Conservation (phyloP, 352 stramenopile genomes). For the Achlya hypogyna region DNA sequence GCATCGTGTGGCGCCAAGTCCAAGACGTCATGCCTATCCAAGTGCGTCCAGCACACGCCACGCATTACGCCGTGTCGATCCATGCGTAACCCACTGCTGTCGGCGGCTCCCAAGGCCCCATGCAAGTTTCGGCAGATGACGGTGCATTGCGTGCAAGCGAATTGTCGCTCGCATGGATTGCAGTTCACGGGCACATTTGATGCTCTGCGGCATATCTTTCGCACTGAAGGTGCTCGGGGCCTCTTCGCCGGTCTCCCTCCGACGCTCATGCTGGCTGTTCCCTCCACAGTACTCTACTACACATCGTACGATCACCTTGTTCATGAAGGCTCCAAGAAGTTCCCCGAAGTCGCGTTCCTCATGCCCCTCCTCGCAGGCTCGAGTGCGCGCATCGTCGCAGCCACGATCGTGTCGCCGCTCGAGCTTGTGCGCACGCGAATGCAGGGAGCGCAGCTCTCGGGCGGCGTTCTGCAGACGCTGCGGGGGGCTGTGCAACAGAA, state of each 20-base stretch:
- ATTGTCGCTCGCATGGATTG: not conserved
- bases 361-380: slow-evolving; percentile 62
- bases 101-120: not conserved
- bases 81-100: not conserved
- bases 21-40: not conserved
- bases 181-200: slow-evolving; percentile 43
- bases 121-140: slow-evolving; percentile 6
- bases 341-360: slow-evolving; percentile 30
- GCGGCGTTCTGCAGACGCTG: slow-evolving; percentile 39
- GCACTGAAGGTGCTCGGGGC: slow-evolving; percentile 55
- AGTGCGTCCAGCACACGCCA: not conserved
- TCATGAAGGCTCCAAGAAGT: slow-evolving; percentile 31
- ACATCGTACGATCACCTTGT: slow-evolving; percentile 88
- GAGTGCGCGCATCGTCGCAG: slow-evolving; percentile 55
- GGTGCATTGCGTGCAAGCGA: not conserved
- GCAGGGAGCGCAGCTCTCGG: slow-evolving; percentile 29
- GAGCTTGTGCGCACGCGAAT: slow-evolving; percentile 85
- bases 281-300: slow-evolving; percentile 94
- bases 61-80: slow-evolving; percentile 1
- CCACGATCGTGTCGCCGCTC: slow-evolving; percentile 76
- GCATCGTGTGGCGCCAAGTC: not conserved
- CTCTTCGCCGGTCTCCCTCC: slow-evolving; percentile 86
- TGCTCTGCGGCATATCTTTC: slow-evolving; percentile 69
- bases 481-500: slow-evolving; percentile 42
- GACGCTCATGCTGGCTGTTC: slow-evolving; percentile 89